Conservation (phyloP, 371 early-diverging fungal genomes). For the Entomophthora muscae region DNA sequence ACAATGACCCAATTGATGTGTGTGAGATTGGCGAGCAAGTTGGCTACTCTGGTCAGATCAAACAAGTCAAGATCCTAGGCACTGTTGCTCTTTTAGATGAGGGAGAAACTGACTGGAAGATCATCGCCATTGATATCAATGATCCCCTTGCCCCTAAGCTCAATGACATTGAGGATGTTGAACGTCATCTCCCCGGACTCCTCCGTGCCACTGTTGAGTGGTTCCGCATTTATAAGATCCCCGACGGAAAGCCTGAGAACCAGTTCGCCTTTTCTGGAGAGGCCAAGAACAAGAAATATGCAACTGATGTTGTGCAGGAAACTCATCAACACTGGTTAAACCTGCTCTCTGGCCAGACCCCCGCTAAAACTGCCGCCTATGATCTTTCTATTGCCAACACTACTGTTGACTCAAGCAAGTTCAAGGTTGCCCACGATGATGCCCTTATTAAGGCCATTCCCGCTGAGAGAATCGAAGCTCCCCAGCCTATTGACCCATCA, state of each 20-base stretch:
- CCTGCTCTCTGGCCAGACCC: slow-evolving; percentile 47
- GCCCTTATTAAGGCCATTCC: slow-evolving; percentile 40
- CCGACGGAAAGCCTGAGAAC: slow-evolving; percentile 98
- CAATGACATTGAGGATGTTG: slow-evolving; percentile 95
- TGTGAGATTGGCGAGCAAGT: slow-evolving; percentile 91
- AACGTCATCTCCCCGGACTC: slow-evolving; percentile 86
- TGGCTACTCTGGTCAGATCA: slow-evolving; percentile 86
- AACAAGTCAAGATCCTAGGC: slow-evolving; percentile 97
- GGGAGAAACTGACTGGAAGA: slow-evolving; percentile 99
- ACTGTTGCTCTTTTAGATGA: slow-evolving; percentile 95
- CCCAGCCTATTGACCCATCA: slow-evolving; percentile 44
- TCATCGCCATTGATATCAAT: slow-evolving; percentile 87
- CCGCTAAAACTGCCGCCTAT: slow-evolving; percentile 40
- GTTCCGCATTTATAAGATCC: slow-evolving; percentile 99
- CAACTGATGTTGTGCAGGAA: slow-evolving; percentile 80
- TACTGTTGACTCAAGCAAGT: slow-evolving; percentile 51
- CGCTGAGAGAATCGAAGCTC: slow-evolving; percentile 28
- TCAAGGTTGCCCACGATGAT: slow-evolving; percentile 35
- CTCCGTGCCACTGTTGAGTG: slow-evolving; percentile 91
- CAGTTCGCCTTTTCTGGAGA: slow-evolving; percentile 92
- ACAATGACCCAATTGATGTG: slow-evolving; percentile 98
- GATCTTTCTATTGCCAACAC: slow-evolving; percentile 46
- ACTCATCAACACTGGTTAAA: slow-evolving; percentile 91
- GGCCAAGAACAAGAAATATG: slow-evolving; percentile 77
- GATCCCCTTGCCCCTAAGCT: slow-evolving; percentile 86